Percentiles rank a stretch among this genome's conserved stretches.
phyloP scores from a whole-genome alignment of 169 alveolate species.

The Miamiensis avidus region DNA sequence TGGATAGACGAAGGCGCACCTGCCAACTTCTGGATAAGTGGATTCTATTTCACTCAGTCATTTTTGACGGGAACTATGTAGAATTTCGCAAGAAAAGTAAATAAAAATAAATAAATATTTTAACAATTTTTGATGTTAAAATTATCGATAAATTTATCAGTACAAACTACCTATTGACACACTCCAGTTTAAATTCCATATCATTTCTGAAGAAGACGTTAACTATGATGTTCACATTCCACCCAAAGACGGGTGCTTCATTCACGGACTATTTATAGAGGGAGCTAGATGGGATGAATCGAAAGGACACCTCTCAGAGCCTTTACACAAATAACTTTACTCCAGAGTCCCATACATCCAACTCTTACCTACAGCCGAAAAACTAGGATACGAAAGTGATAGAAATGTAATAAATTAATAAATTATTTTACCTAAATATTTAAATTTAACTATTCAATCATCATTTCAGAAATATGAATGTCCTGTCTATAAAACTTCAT shows the following conservation, averaged over 20 bases:
- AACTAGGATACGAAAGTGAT: constrained; percentile 31
- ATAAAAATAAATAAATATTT: background rate
- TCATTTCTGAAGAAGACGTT: constrained; percentile 60
- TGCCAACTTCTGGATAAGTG: constrained; percentile 82
- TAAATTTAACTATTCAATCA: background rate
- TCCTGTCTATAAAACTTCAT: constrained; percentile 85
- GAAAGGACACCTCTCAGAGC: constrained; percentile 70
- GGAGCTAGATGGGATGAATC: constrained; percentile 94
- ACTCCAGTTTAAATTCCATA: constrained; percentile 76
- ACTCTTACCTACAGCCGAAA: constrained; percentile 76
- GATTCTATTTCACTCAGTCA: constrained; percentile 84
- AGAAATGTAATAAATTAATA: constrained; percentile 20
- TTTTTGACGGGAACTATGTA: constrained; percentile 82
- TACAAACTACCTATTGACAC: constrained; percentile 83
- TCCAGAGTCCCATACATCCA: constrained; percentile 77
- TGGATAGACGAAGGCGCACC: constrained; percentile 87
- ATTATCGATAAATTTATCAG: background rate
- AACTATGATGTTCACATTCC: constrained; percentile 48
- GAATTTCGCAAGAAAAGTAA: constrained; percentile 81
- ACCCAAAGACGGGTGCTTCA: constrained; percentile 89
- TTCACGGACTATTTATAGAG: constrained; percentile 91
- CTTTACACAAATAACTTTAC: constrained; percentile 77
- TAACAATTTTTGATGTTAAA: background rate
- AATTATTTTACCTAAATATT: background rate
- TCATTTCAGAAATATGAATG: constrained; percentile 64